phyloP scores from a whole-genome alignment of 805 yeast genomes.

The Naumovozyma dairenensis region DNA sequence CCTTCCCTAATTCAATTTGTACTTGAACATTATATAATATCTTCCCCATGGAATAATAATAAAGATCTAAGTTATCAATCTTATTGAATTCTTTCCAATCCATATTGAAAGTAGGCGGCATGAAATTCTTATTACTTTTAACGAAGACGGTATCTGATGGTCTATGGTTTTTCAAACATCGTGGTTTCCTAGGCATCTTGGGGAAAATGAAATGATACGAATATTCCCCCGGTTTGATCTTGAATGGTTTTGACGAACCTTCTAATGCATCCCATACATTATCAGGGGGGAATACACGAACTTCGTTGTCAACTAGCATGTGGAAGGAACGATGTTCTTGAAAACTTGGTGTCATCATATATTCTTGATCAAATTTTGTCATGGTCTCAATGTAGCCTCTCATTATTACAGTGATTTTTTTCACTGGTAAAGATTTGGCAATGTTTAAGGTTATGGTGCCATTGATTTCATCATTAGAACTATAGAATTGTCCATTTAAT shows the following conservation, averaged over 20 bases:
- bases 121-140: slow-evolving; percentile 11
- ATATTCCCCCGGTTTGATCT: slow-evolving; percentile 22
- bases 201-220: slow-evolving; percentile 20
- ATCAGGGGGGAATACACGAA: slow-evolving; percentile 26
- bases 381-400: slow-evolving; percentile 23
- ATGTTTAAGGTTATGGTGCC: slow-evolving; percentile 20
- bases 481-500: slow-evolving; percentile 23
- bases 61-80: slow-evolving; percentile 18
- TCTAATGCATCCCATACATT: slow-evolving; percentile 26
- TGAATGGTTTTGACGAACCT: slow-evolving; percentile 23
- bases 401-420: slow-evolving; percentile 45
- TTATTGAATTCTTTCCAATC: slow-evolving; percentile 18
- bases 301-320: slow-evolving; percentile 12
- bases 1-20: slow-evolving; percentile 21
- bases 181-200: slow-evolving; percentile 19
- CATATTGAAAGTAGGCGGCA: slow-evolving; percentile 27
- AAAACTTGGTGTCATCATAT: slow-evolving; percentile 16
- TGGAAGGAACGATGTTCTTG: slow-evolving; percentile 23
- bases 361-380: slow-evolving; percentile 17
- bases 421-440: slow-evolving; percentile 20
- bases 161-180: slow-evolving; percentile 19
- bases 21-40: slow-evolving; percentile 22
- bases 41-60: slow-evolving; percentile 23
- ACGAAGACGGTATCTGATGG: slow-evolving; percentile 13
- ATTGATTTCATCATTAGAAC: slow-evolving; percentile 20